Percentiles rank a stretch among this genome's conserved stretches.
These are phyloP conservation scores for Penicillium cataractarum DNA, from an alignment of 495 filamentous ascomycete genomes.

Conservation along the genomic window DNA sequence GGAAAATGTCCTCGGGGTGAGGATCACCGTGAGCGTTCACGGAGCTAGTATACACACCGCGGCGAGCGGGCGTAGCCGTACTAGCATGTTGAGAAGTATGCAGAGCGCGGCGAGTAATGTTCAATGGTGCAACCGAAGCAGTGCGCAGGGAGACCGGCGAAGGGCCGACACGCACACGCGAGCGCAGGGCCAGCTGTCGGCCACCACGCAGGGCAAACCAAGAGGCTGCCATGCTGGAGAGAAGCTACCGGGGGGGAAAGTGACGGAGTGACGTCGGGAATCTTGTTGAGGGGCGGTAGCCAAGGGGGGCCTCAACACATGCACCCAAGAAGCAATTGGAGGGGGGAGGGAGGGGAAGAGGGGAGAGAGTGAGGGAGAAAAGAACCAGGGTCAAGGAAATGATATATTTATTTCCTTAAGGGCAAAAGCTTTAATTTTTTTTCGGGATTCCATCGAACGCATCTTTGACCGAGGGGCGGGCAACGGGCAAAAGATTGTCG, in stretches of 20 bases:
- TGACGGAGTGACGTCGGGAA: conserved; percentile 18
- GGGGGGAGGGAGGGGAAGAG: conserved; percentile 4
- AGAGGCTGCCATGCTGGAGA: conserved; percentile 43
- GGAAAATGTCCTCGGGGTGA: conserved; percentile 48
- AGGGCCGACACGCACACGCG: conserved; percentile 36
- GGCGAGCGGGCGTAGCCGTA: conserved; percentile 30
- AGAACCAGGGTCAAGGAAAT: conserved; percentile 19
- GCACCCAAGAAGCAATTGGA: conserved; percentile 13
- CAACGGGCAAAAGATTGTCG: conserved; percentile 9
- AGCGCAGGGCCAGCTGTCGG: conserved; percentile 46
- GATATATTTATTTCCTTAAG: conserved; percentile 9
- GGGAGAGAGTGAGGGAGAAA: conserved; percentile 40
- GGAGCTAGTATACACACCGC: conserved; percentile 47
- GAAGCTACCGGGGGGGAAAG: conserved; percentile 20
- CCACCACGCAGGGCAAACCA: conserved; percentile 47
- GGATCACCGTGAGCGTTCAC: conserved; percentile 46
- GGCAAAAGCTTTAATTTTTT: conserved; percentile 1
- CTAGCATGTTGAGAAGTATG: conserved; percentile 32
- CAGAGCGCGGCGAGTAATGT: conserved; percentile 30
- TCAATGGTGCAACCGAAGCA: conserved; percentile 34
- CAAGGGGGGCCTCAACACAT: conserved; percentile 20
- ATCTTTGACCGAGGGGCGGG: conserved; percentile 18
- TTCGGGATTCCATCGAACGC: not conserved
- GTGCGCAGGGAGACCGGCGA: conserved; percentile 36
- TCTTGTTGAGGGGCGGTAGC: conserved; percentile 6